Conservation (phyloP, 176 grass and related monocot species). For the Musa troglodytarum region DNA sequence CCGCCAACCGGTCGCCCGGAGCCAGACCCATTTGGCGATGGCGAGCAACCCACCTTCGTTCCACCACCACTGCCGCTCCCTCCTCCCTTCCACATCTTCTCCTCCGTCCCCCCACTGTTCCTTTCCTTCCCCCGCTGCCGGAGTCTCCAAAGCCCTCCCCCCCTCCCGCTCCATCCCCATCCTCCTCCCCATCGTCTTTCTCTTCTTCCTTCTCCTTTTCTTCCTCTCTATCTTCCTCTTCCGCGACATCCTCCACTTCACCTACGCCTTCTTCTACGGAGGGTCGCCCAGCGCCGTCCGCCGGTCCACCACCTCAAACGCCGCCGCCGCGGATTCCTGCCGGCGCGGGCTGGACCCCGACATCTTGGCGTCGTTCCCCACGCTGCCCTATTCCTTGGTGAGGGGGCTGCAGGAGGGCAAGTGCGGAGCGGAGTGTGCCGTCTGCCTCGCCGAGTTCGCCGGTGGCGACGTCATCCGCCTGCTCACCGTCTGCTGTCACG, state of each 20-base stretch:
- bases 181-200: not conserved
- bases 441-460: conserved; percentile 13
- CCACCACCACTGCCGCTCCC: no score
- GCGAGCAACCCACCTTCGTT: not conserved
- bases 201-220: not conserved
- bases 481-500: conserved; percentile 17
- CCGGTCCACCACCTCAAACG: not conserved
- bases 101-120: not conserved
- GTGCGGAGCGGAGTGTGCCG: conserved; percentile 14
- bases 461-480: conserved; percentile 10
- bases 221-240: not conserved
- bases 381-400: conserved; percentile 9
- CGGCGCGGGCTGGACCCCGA: not conserved
- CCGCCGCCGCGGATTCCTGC: not conserved
- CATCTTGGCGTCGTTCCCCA: conserved; percentile 10
- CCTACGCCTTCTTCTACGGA: not conserved
- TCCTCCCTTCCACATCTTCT: not conserved
- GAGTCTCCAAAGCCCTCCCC: not conserved
- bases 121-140: not conserved
- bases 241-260: conserved; percentile 8
- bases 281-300: no score
- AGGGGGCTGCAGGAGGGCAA: conserved; percentile 18
- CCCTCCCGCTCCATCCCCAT: not conserved
- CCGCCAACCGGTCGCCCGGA: not conserved
- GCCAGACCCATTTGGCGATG: not conserved